These are phyloP conservation scores for Colletotrichum noveboracense DNA, from an alignment of 2,329 filamentous ascomycete genomes.

Conservation along the genomic window DNA sequence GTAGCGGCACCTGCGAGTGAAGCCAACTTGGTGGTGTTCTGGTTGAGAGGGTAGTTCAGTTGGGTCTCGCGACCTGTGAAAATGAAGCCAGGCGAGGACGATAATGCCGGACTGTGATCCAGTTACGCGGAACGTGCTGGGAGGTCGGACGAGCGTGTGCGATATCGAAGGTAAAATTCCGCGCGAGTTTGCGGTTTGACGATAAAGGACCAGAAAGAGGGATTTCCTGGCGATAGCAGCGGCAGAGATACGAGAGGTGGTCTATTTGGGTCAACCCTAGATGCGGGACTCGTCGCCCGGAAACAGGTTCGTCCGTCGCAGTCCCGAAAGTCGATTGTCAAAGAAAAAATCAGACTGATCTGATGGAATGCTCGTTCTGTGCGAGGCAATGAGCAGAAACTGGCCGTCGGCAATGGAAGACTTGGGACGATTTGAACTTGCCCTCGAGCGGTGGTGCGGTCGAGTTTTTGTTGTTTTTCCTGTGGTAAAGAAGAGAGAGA, in stretches of 20 bases:
- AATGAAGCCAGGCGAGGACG: not conserved
- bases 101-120: not conserved
- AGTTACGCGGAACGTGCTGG: not conserved
- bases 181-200: not conserved
- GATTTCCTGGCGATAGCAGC: not conserved
- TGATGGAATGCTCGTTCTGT: not conserved
- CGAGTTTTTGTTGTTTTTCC: not conserved
- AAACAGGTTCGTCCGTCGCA: not conserved
- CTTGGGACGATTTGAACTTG: not conserved
- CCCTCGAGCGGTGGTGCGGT: not conserved
- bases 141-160: not conserved
- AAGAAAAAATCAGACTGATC: not conserved
- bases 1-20: conserved; percentile 74
- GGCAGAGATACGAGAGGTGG: not conserved
- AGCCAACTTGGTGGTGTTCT: conserved; percentile 88
- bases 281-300: not conserved
- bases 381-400: not conserved
- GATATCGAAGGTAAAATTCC: not conserved
- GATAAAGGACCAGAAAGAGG: not conserved
- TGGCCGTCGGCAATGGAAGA: not conserved
- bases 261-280: not conserved
- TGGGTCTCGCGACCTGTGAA: conserved; percentile 19
- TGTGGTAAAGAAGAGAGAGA: not conserved
- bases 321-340: not conserved
- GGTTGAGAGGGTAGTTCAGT: conserved; percentile 25